phyloP scores from a whole-genome alignment of 1,284 basidiomycete genomes.

The Ustilago loliicola region DNA sequence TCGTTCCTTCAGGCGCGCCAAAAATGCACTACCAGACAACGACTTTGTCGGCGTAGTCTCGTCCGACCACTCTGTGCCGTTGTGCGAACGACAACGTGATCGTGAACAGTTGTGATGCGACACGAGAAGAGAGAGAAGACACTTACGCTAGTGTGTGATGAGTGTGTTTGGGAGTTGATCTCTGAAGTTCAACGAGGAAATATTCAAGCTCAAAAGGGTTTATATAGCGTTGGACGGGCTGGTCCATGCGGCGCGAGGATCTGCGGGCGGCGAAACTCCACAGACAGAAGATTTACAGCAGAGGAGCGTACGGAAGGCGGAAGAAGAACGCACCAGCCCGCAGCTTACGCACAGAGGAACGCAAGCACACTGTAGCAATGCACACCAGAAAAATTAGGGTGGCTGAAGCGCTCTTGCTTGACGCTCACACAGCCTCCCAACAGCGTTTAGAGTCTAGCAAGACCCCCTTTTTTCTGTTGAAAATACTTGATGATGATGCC shows the following conservation, averaged over 20 bases:
- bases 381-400: slow-evolving; percentile 9
- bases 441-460: neutral
- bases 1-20: neutral
- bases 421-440: neutral
- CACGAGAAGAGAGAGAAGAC: neutral
- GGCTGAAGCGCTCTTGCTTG: slow-evolving; percentile 3
- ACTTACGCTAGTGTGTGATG: slow-evolving; percentile 34
- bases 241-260: slow-evolving; percentile 41
- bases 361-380: neutral
- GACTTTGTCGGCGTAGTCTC: neutral
- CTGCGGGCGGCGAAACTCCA: slow-evolving; percentile 28
- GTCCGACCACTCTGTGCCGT: neutral
- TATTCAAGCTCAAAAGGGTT: neutral
- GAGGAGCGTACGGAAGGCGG: slow-evolving; percentile 25
- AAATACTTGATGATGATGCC: slow-evolving; percentile 1
- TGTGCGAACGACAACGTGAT: neutral
- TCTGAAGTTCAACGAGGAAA: neutral
- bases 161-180: slow-evolving; percentile 8
- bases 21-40: neutral
- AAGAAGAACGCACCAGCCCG: slow-evolving; percentile 21
- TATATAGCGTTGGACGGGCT: slow-evolving; percentile 32
- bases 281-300: slow-evolving; percentile 26
- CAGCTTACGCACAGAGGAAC: neutral
- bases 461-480: neutral
- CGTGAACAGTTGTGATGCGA: neutral